Evolutionary conservation across 768 basidiomycete genomes (phyloP).

Genomic region (Chalciporus sphaerocephalus): DNA sequence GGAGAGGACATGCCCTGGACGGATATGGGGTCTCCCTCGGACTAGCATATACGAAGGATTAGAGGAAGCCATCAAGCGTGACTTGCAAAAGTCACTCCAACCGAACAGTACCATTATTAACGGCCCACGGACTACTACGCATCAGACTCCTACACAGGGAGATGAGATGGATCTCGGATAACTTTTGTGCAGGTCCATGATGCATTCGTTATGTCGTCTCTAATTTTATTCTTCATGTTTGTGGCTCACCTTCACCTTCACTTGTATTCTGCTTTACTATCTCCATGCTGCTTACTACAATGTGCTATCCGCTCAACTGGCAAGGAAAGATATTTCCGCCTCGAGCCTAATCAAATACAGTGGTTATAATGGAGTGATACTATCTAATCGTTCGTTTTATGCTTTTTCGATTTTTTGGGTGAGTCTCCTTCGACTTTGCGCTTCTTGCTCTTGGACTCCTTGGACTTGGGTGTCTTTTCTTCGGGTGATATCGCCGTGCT

Average conservation of each 20-base stretch:
- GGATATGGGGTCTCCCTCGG: conserved; percentile 74
- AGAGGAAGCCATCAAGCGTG: conserved; percentile 54
- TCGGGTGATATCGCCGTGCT: not conserved
- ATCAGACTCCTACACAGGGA: conserved; percentile 43
- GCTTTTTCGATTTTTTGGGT: conserved; percentile 47
- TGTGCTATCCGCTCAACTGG: conserved; percentile 15
- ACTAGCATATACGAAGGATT: conserved; percentile 73
- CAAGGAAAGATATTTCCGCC: conserved; percentile 6
- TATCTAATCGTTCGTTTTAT: conserved; percentile 29
- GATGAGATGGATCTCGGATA: conserved; percentile 72
- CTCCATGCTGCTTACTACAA: conserved; percentile 20
- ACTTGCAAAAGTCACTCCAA: conserved; percentile 27
- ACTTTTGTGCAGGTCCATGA: conserved; percentile 15
- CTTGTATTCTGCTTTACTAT: conserved; percentile 23
- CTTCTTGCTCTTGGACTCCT: conserved; percentile 36
- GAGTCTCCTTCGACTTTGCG: conserved; percentile 47
- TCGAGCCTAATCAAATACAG: conserved; percentile 5
- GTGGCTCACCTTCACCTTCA: conserved; percentile 21
- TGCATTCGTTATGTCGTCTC: conserved; percentile 6
- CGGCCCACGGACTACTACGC: conserved; percentile 30
- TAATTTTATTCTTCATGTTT: conserved; percentile 29
- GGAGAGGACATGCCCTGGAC: conserved; percentile 59
- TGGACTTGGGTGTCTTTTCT: conserved; percentile 11
- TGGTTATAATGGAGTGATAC: not conserved
- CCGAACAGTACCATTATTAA: conserved; percentile 17